phyloP scores from a whole-genome alignment of 768 basidiomycete genomes.

The Auricularia cornea region DNA sequence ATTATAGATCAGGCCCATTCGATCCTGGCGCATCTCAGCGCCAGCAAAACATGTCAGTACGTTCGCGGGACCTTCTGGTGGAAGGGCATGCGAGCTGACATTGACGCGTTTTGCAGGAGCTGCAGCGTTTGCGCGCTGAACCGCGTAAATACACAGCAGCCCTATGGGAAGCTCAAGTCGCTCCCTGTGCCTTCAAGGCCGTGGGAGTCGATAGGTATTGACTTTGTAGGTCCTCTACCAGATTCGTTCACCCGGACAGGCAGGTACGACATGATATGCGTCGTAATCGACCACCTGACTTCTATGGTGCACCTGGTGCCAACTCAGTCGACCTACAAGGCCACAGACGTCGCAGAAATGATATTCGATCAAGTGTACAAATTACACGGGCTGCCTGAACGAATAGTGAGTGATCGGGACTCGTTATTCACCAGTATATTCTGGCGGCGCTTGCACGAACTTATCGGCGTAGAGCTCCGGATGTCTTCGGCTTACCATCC shows the following conservation, averaged over 20 bases:
- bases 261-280: conserved; percentile 16
- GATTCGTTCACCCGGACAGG: conserved; percentile 14
- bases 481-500: no score
- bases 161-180: conserved; percentile 17
- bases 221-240: conserved; percentile 19
- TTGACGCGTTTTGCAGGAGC: conserved; percentile 17
- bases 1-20: no score
- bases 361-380: conserved; percentile 29
- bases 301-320: conserved; percentile 22
- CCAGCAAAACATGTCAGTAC: no score
- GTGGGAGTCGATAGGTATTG: conserved; percentile 21
- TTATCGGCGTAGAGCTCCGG: conserved; percentile 22
- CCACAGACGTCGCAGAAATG: conserved; percentile 27
- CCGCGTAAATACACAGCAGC: conserved; percentile 13
- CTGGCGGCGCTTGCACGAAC: conserved; percentile 29
- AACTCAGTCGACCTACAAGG: conserved; percentile 20
- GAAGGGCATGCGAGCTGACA: conserved; percentile 25
- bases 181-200: conserved; percentile 16
- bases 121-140: conserved; percentile 15
- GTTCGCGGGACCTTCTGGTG: conserved; percentile 26
- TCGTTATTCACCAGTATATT: conserved; percentile 34
- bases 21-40: no score
- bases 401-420: conserved; percentile 36
- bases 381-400: conserved; percentile 29
- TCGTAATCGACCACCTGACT: conserved; percentile 19